phyloP scores from a whole-genome alignment of 306 rosid genomes.

The Lablab purpureus region DNA sequence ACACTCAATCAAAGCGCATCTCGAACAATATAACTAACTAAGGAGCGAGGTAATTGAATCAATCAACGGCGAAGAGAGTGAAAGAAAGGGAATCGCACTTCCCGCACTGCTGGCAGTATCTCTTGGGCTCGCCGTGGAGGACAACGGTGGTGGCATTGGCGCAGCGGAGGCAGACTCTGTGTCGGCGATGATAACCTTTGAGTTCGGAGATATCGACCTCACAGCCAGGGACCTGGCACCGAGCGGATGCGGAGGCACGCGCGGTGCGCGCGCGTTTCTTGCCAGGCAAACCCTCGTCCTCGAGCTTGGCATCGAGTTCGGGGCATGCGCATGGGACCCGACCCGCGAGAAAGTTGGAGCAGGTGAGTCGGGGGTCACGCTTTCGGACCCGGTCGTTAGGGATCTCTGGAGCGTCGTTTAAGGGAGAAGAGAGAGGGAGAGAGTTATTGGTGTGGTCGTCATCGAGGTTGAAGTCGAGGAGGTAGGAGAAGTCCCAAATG shows the following conservation, averaged over 20 bases:
- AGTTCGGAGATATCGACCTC: conserved; percentile 82
- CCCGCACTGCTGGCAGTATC: conserved; percentile 99
- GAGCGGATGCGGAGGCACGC: conserved; percentile 56
- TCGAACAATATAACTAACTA: neutral
- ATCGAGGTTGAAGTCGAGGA: conserved; percentile 49
- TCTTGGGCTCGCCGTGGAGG: conserved; percentile 68
- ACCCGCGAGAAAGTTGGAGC: conserved; percentile 91
- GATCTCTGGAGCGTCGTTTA: neutral
- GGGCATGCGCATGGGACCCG: conserved; percentile 95
- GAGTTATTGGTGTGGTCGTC: neutral
- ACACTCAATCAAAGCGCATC: neutral
- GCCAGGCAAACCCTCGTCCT: conserved; percentile 64
- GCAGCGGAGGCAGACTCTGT: conserved; percentile 87
- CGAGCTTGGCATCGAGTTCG: conserved; percentile 77
- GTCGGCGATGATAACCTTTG: conserved; percentile 90
- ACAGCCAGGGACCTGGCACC: conserved; percentile 93
- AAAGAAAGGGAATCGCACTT: conserved; percentile 60
- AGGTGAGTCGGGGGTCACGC: conserved; percentile 86
- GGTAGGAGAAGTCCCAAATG: conserved; percentile 49
- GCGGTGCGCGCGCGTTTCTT: conserved; percentile 71
- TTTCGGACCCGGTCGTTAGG: conserved; percentile 61
- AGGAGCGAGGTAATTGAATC: neutral
- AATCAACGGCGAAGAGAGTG: neutral
- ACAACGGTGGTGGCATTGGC: conserved; percentile 73
- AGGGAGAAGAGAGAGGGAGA: neutral